Base-by-base conservation (phyloP, 208 protist genomes). In the Naegleria gruberi region DNA sequence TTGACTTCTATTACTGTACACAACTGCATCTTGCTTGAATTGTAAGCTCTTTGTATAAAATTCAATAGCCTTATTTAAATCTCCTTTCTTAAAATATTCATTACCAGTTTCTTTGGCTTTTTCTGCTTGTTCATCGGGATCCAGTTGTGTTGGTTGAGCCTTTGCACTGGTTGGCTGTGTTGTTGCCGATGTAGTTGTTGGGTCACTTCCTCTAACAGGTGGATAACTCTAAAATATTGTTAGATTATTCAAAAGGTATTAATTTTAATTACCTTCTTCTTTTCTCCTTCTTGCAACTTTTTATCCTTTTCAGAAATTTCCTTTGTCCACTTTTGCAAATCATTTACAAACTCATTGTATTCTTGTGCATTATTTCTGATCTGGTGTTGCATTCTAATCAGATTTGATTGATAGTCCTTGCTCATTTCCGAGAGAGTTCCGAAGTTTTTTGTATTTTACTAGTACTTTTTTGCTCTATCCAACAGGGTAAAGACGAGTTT, bases 1-100 rank as follows among this genome's bases (percentile, higher is more conserved):
- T 46, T 23, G 17, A 86, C 30, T 34, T 46, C 82, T 42, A 46
- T 86, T 86, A n/a, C 82, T 42, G 41, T 86, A 86, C 41, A 86
- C 82, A 46, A 86, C 42, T 15, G 82, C 82, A 86, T 86, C 82
- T 86, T 86, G 42, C 45, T 86, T 86, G 41, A 86, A 47, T 46
- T 42, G 19, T 1, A 86, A 30, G 45, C 82, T 86, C 19, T 86
- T 43, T 46, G 82, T 46, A 46, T 86, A 86, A 40, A 30, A 86
- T 43, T 86, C 43, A 23, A 86, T 10, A 42, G 82, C 82, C 42
- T 43, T 86, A 30, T 86, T 0, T 8, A 86, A 86, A 46, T 86
- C 8, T 47, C 34, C 34, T 42, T 86, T 86, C n/a, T 46, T 42
- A 86, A 86, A 86, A 86, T 8, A 43, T n/a, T 86, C 41, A 86